Percentiles rank a stretch among this genome's conserved stretches.
Evolutionary conservation across 306 rosid species (phyloP).

Genomic region (Quercus ilex): DNA sequence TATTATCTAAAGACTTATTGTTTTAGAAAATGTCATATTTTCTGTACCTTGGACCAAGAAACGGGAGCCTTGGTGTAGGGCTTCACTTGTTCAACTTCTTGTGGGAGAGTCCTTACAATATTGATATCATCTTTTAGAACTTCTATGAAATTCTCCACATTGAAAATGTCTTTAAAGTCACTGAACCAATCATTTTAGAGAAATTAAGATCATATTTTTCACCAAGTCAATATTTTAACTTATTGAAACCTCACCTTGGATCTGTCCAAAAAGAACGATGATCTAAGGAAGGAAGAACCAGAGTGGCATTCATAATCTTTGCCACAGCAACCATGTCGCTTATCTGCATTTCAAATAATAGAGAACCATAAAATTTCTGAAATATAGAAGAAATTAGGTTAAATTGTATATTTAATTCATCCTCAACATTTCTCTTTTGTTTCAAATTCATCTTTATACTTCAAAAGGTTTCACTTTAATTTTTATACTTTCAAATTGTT

Average conservation of each 20-base stretch:
- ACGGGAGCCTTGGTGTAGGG: constrained; percentile 46
- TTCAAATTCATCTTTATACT: no score
- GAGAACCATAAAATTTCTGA: not conserved
- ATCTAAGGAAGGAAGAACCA: constrained; percentile 70
- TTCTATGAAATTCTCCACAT: constrained; percentile 59
- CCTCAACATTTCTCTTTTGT: no score
- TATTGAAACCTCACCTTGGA: constrained; percentile 38
- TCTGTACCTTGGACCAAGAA: constrained; percentile 69
- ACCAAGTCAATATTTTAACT: not conserved
- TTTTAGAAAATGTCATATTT: not conserved
- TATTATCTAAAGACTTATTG: not conserved
- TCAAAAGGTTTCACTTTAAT: no score
- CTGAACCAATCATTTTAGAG: constrained; percentile 24
- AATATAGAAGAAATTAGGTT: not conserved
- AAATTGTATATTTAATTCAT: no score
- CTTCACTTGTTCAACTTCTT: constrained; percentile 17
- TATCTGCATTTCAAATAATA: constrained; percentile 40
- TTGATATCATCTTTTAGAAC: constrained; percentile 48
- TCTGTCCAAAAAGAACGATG: constrained; percentile 67
- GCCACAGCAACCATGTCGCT: constrained; percentile 78
- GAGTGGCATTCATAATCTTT: constrained; percentile 64
- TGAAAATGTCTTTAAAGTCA: constrained; percentile 56
- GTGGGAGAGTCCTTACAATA: constrained; percentile 52
- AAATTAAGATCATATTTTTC: not conserved
- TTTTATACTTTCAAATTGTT: no score